Base-by-base conservation (phyloP, 169 alveolate species). In the Plasmodium chabaudi region DNA sequence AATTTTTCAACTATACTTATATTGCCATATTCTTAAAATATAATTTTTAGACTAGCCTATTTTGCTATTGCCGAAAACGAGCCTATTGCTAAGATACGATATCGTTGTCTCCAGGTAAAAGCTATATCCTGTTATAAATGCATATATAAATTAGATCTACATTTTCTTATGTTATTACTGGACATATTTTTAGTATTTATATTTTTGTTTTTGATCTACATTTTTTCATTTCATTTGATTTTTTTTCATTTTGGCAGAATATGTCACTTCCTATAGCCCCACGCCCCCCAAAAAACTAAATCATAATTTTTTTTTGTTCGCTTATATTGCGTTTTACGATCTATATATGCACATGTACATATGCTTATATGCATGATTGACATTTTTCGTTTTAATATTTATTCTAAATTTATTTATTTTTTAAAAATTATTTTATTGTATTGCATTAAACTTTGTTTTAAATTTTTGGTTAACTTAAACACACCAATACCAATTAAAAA, bases 61-160 rank as follows among this genome's bases (percentile, higher is more conserved):
- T 95, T 97, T 92, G 94, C 98, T 1, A 93, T 96, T 19, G 98
- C 94, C 46, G 98, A 97, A 92, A 97, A 97, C 72, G 97, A 94
- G 57, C 93, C 97, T 68, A 77, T 94, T 27, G 93, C 96, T 53
- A 91, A 98, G 25, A 96, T 96, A 21, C 90, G 95, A 19, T 95
- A 92, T 77, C 92, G 98, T 27, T 95, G 96, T 82, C 95, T 95
- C 19, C 95, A 93, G 93, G 97, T 95, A 77, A 19, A 46, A 53
- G 0, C 9, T n/a, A 44, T 47, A 17, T 12, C 0, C 10, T 74
- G 39, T 53, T 27, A 23, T 21, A 49, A 34, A 10, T 25, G n/a
- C 34, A 25, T 15, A 51, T 39, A 55, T 56, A 2, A 42, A 59
- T 6, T 27, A 9, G 13, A 21, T 17, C 13, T 65, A 39, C 39